These are phyloP conservation scores for Talaromyces pinophilus DNA, from an alignment of 2,329 filamentous ascomycete genomes.

Conservation along the genomic window DNA sequence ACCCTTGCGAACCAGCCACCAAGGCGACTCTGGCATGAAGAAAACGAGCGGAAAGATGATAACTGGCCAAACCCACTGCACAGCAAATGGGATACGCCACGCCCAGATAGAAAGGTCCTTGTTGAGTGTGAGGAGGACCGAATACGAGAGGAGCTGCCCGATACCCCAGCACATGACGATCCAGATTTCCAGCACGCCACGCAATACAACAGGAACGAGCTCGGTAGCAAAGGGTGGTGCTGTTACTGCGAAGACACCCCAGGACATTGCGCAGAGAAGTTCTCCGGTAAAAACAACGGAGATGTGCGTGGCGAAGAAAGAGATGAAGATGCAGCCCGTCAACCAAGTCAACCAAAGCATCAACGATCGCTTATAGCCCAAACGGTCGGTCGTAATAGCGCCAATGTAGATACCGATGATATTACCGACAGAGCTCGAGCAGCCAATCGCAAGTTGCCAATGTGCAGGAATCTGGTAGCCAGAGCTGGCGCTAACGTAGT, in stretches of 20 bases:
- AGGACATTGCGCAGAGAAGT: conserved; percentile 53
- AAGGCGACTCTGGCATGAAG: conserved; percentile 23
- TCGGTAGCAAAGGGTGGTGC: conserved; percentile 50
- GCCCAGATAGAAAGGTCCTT: conserved; percentile 52
- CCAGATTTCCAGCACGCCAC: conserved; percentile 49
- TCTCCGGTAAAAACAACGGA: conserved; percentile 51
- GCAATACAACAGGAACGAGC: conserved; percentile 48
- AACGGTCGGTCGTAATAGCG: conserved; percentile 14
- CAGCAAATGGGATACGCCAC: conserved; percentile 54
- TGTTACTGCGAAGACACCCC: conserved; percentile 54
- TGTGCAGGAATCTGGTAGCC: conserved; percentile 37
- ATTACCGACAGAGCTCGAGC: conserved; percentile 22
- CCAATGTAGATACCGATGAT: conserved; percentile 21
- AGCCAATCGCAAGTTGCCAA: conserved; percentile 21
- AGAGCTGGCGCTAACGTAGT: conserved; percentile 30
- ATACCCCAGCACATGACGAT: conserved; percentile 52
- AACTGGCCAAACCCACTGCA: conserved; percentile 57
- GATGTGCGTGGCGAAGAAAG: conserved; percentile 54
- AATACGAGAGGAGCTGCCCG: conserved; percentile 54
- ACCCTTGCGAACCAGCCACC: conserved; percentile 24
- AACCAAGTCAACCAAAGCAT: conserved; percentile 50
- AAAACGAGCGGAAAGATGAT: conserved; percentile 50
- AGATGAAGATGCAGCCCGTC: conserved; percentile 52
- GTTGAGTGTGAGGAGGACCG: conserved; percentile 53
- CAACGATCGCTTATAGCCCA: conserved; percentile 39